Evolutionary conservation across 2,329 filamentous ascomycete species (phyloP), one percentile per base, ranked within the genome.

Genomic region (Cercospora berteroae): DNA sequence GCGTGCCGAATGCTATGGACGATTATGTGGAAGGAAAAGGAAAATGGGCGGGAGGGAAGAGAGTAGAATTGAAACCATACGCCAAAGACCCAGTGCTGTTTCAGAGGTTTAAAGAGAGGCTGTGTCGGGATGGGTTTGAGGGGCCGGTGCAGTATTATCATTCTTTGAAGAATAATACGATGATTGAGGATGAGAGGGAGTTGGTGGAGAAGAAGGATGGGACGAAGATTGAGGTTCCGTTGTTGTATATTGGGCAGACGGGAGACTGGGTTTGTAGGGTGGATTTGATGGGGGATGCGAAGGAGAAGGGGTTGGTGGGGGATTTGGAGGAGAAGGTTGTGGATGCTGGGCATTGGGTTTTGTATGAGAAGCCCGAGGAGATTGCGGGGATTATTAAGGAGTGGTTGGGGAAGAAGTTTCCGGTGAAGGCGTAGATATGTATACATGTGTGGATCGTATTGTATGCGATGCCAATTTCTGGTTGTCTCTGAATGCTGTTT

Each of bases 121-220:
- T 79, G 67, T 76, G 74, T 65, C 78, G 76, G 72, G 63, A 69
- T 13, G 74, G 77, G 13, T 60, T 76, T 20, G 76, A 81, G 56
- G 66, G 63, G 1, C 77, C 80, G 4, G 71, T 80, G 64, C 76
- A 77, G 67, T 81, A 78, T 73, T 82, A 82, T 66, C 73, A 75
- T 56, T 74, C 76, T 0, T 57, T 76, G 44, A 71, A 69, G 48
- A 67, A 74, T 7, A 75, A 76, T 56, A 72, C 73, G 1, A 75
- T 73, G 71, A 44, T 76, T 2, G 72, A 75, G 60, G 75, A 76
- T 55, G 74, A 64, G 72, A 69, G 50, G 59, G 56, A 8, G 29
- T 56, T 64, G 69, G 71, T 77, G 33, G 39, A 74, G 56, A 66
- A 73, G 27, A 70, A 74, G 31, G 69, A 69, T 25, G 77, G 77